Conservation (phyloP, 768 basidiomycete genomes). For the Suillus hirtellus region DNA sequence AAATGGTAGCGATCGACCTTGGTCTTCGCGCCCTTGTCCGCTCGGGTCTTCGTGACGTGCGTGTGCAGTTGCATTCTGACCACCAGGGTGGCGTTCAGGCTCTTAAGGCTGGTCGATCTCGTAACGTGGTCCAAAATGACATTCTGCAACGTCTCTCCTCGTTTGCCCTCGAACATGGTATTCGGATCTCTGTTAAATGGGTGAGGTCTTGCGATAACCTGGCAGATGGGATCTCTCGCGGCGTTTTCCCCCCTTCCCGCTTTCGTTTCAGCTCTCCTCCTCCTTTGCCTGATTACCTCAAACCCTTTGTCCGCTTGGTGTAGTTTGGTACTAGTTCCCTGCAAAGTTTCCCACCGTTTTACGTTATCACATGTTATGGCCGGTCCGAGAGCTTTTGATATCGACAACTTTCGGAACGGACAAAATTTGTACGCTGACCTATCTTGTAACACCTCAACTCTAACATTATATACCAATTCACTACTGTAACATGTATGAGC, state of each 20-base stretch:
- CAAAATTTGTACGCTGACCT: neutral
- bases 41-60: constrained; percentile 18
- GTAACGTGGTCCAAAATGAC: neutral
- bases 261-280: constrained; percentile 16
- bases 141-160: constrained; percentile 8
- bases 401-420: neutral
- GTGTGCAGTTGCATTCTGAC: constrained; percentile 39
- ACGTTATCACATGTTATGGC: neutral
- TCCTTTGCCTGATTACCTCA: constrained; percentile 10
- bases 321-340: neutral
- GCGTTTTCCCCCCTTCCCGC: constrained; percentile 22
- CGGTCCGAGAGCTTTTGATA: neutral
- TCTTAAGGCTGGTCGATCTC: constrained; percentile 6
- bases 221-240: constrained; percentile 40
- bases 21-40: constrained; percentile 36
- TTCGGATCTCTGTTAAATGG: constrained; percentile 10
- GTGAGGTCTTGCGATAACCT: constrained; percentile 30
- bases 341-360: neutral
- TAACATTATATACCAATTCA: neutral
- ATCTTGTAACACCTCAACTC: neutral
- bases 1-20: constrained; percentile 46
- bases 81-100: constrained; percentile 39
- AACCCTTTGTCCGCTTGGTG: neutral
- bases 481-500: neutral
- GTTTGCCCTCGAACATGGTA: constrained; percentile 1